A percentile compares a stretch with the other conserved stretches of the same genome.
phyloP scores from a whole-genome alignment of 768 basidiomycete species.

The Macrolepiota dolichaula region DNA sequence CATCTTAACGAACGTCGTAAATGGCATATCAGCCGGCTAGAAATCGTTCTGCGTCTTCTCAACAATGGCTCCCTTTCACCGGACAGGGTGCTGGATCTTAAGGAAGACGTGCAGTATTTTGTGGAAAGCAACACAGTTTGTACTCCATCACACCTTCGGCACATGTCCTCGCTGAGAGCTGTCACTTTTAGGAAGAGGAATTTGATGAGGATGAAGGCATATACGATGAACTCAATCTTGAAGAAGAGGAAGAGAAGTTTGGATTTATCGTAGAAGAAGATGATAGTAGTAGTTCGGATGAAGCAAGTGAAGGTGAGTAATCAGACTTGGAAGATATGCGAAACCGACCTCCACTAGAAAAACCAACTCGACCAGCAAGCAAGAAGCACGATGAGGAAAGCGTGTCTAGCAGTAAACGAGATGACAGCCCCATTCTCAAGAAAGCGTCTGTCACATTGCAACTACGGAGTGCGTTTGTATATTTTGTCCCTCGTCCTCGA shows the following conservation, averaged over 20 bases:
- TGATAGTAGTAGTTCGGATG: conserved; percentile 75
- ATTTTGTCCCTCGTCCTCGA: not conserved
- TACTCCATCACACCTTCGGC: not conserved
- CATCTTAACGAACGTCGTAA: conserved; percentile 87
- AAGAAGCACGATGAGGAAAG: conserved; percentile 86
- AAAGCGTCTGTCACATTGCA: conserved; percentile 63
- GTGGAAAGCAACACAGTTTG: conserved; percentile 93
- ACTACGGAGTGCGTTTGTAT: conserved; percentile 60
- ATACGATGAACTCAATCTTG: conserved; percentile 95
- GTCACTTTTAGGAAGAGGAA: conserved; percentile 74
- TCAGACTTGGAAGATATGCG: not conserved
- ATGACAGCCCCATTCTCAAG: conserved; percentile 78
- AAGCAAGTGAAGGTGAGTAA: conserved; percentile 64
- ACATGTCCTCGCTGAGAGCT: not conserved
- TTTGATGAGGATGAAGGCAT: conserved; percentile 98
- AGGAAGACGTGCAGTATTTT: conserved; percentile 95
- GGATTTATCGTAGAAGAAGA: conserved; percentile 75
- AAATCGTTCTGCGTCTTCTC: conserved; percentile 87
- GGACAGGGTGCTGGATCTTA: conserved; percentile 77
- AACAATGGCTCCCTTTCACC: conserved; percentile 89
- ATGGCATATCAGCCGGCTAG: conserved; percentile 92
- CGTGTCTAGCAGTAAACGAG: conserved; percentile 67
- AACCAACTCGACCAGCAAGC: conserved; percentile 57
- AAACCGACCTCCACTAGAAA: conserved; percentile 34
- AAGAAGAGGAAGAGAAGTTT: conserved; percentile 95